Base-by-base conservation (phyloP, 139 green algal species). In the Zygnema cylindricum region DNA sequence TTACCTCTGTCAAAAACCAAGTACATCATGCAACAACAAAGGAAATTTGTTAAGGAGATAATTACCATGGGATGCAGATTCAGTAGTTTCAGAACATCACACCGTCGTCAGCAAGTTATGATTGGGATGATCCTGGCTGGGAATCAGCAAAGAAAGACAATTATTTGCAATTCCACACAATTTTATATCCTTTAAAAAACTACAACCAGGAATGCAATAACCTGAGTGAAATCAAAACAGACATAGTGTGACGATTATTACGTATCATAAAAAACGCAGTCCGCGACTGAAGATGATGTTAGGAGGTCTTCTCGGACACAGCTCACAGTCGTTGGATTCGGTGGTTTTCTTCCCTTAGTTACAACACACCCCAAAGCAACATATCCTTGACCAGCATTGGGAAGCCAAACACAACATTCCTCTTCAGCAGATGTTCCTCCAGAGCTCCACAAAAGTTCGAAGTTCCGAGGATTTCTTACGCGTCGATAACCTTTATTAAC, bases 401-500 rank as follows among this genome's bases (percentile, higher is more conserved):
- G 94, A 41, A 90, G 73, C 96, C 96, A 98, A 21, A 98, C 16
- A 35, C 87, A 55, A 33, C 38, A 85, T 69, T 77, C 79, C 25
- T 77, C 39, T 39, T 86, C 79, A 36, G 77, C 3, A 21, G 38
- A 16, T 55, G 42, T 43, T 63, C 49, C 49, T 63, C 16, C 16
- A 25, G 33, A 88, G 0, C 73, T 41, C 94, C 94, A 97, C 0
- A 93, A 55, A 0, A 43, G 38, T 0, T 77, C 86, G 87, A 93
- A 98, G 0, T 36, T 69, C 0, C 88, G 11, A 0, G 96, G 96
- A 77, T 91, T 94, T 11, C 93, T 93, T 2, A 95, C 92, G 7
- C 98, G 84, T 1, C 96, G 95, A 79, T 93, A 96, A 88, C 95
- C 96, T 33, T 96, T 91, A 0, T 96, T 96, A 22, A 98, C 54